These are phyloP conservation scores for Allomyces macrogynus DNA, from an alignment of 192 early-diverging fungal species.

Conservation along the genomic window DNA sequence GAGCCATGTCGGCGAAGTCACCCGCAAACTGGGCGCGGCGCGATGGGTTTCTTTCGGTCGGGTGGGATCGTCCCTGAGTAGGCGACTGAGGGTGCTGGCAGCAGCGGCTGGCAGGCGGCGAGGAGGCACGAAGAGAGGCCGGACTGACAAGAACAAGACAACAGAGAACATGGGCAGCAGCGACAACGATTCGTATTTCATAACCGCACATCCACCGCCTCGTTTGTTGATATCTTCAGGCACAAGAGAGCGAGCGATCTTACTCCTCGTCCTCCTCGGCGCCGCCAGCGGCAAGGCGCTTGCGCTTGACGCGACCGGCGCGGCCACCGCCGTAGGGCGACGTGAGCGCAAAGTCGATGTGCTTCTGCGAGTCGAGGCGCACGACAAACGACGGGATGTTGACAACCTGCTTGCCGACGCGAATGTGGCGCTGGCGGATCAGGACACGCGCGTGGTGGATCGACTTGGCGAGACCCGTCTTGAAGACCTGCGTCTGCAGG, in stretches of 20 bases:
- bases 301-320: slow-evolving; percentile 90
- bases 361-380: slow-evolving; percentile 64
- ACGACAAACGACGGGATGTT: slow-evolving; percentile 92
- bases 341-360: slow-evolving; percentile 55
- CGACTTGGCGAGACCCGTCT: slow-evolving; percentile 90
- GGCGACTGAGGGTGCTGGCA: no score
- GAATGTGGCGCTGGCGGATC: slow-evolving; percentile 96
- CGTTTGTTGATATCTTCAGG: no score
- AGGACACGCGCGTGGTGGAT: slow-evolving; percentile 98
- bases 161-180: no score
- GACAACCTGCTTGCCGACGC: slow-evolving; percentile 94
- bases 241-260: slow-evolving; percentile 5
- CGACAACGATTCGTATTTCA: no score
- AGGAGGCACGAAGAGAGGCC: no score
- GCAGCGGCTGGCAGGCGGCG: no score
- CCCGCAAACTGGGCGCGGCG: no score
- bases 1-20: no score
- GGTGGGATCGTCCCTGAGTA: no score
- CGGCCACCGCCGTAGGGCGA: slow-evolving; percentile 95
- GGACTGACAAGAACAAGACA: no score
- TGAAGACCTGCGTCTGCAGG: slow-evolving; percentile 98
- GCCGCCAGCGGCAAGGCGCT: slow-evolving; percentile 48
- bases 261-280: slow-evolving; percentile 45
- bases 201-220: no score
- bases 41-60: no score